Evolutionary conservation across 1,284 basidiomycete species (phyloP).

Genomic region (Marasmius fiardii): DNA sequence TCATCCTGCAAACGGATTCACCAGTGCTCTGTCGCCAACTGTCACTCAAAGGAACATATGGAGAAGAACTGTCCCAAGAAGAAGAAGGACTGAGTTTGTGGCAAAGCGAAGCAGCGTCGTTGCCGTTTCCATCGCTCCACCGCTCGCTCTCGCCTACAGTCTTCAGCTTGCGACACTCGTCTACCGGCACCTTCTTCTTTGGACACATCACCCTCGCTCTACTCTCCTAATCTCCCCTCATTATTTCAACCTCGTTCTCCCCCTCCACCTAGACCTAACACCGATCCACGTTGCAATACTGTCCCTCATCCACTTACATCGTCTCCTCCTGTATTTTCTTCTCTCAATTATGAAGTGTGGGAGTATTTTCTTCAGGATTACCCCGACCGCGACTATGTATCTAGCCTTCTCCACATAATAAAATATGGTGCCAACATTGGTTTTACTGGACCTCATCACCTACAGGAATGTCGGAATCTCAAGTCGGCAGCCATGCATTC

Average conservation of each 20-base stretch:
- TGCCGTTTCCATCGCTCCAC: constrained; percentile 6
- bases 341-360: not conserved
- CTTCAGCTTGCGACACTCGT: not conserved
- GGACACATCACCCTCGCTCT: not conserved
- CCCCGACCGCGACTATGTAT: not conserved
- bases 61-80: not conserved
- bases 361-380: not conserved
- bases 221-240: constrained; percentile 10
- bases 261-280: too few species aligned
- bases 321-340: not conserved
- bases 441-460: not conserved
- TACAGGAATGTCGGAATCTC: not conserved
- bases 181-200: not conserved
- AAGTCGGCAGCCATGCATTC: not conserved
- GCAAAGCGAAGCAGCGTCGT: not conserved
- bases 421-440: not conserved
- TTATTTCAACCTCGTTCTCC: not conserved
- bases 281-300: not conserved
- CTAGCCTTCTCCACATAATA: not conserved
- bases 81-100: not conserved
- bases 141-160: constrained; percentile 4
- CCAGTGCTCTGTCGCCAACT: not conserved
- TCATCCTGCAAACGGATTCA: not conserved
- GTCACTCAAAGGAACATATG: not conserved
- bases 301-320: not conserved